phyloP scores from a whole-genome alignment of 768 basidiomycete genomes.

The Serendipita sp. region DNA sequence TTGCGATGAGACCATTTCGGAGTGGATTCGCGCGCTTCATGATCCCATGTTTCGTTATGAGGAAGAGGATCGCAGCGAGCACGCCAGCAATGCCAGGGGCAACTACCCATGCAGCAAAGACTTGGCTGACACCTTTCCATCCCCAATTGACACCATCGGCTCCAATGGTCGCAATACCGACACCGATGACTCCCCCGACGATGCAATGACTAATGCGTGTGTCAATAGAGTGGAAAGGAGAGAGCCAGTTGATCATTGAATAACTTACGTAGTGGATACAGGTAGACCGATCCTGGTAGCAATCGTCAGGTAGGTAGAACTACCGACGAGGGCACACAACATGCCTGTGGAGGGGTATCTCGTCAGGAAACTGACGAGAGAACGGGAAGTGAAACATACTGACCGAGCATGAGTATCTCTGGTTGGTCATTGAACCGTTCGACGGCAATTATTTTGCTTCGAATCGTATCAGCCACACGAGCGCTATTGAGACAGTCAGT shows the following conservation, averaged over 20 bases:
- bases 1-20: slow-evolving; percentile 18
- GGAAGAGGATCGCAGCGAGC: slow-evolving; percentile 21
- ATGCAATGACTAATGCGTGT: slow-evolving; percentile 22
- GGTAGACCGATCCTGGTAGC: slow-evolving; percentile 23
- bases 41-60: slow-evolving; percentile 22
- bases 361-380: background rate
- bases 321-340: slow-evolving; percentile 22
- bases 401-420: slow-evolving; percentile 22
- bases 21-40: slow-evolving; percentile 21
- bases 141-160: slow-evolving; percentile 25
- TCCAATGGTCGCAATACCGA: slow-evolving; percentile 25
- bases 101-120: slow-evolving; percentile 20
- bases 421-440: slow-evolving; percentile 22
- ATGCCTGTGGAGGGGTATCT: slow-evolving; percentile 16
- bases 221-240: background rate
- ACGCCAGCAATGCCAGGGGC: slow-evolving; percentile 22
- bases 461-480: slow-evolving; percentile 24
- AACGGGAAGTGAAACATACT: background rate
- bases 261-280: slow-evolving; percentile 21
- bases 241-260: background rate
- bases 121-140: slow-evolving; percentile 25
- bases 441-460: slow-evolving; percentile 25
- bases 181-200: slow-evolving; percentile 27
- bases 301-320: slow-evolving; percentile 17
- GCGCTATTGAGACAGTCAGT: slow-evolving; percentile 13